Evolutionary conservation across 441 rosid species (phyloP).

Genomic region (Gossypium aridum): DNA sequence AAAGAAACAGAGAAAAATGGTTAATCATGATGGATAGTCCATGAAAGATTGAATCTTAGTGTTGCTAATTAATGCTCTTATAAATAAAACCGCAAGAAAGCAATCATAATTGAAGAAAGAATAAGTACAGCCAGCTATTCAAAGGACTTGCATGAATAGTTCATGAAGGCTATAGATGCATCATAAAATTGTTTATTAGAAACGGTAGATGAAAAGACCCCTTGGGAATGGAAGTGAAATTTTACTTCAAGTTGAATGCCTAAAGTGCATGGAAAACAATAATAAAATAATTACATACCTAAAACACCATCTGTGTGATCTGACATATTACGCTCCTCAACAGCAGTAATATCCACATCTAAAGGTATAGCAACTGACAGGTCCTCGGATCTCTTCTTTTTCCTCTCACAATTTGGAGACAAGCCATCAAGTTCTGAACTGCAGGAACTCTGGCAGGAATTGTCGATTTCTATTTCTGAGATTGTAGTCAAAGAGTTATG

Average conservation of each 20-base stretch:
- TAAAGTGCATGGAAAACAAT: not conserved
- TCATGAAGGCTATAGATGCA: not conserved
- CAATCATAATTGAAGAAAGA: not conserved
- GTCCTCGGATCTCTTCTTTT: slow-evolving; percentile 26
- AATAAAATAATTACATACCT: slow-evolving; percentile 35
- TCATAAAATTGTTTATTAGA: slow-evolving; percentile 3
- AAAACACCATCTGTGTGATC: slow-evolving; percentile 39
- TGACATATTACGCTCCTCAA: slow-evolving; percentile 32
- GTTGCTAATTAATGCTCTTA: not conserved
- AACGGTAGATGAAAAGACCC: not conserved
- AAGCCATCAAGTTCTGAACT: slow-evolving; percentile 33
- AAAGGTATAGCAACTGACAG: slow-evolving; percentile 24
- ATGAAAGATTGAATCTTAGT: not conserved
- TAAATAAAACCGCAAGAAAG: not conserved
- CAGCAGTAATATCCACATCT: slow-evolving; percentile 29
- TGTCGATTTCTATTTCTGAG: slow-evolving; percentile 59
- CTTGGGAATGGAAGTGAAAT: not conserved
- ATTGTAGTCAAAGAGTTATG: slow-evolving; percentile 35
- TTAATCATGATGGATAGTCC: not conserved
- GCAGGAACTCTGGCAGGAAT: slow-evolving; percentile 26
- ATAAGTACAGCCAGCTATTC: not conserved
- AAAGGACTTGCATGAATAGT: not conserved
- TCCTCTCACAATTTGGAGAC: slow-evolving; percentile 31
- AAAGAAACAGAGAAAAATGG: not conserved
- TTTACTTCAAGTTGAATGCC: not conserved